Evolutionary conservation across 495 filamentous ascomycete genomes (phyloP).

Genomic region (Hypoxylon crocopeplum): DNA sequence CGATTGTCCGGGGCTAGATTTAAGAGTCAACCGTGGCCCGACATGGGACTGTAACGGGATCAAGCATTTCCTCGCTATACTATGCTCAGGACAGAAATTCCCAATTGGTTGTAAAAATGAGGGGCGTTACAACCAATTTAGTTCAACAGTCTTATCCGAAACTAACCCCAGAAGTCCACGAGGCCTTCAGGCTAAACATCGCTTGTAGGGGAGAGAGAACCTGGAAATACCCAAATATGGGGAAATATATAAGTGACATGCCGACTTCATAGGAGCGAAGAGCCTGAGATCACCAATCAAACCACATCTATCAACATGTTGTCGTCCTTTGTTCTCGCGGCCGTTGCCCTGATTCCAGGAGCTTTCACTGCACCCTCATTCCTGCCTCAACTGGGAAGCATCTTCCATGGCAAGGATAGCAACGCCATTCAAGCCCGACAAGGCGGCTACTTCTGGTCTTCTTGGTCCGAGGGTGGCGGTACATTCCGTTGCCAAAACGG

Average conservation of each 20-base stretch:
- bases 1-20: conserved; percentile 30
- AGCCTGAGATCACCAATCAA: not conserved
- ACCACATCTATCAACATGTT: conserved; percentile 45
- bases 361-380: conserved; percentile 48
- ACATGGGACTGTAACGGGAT: not conserved
- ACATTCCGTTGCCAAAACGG: conserved; percentile 61
- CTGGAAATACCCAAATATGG: not conserved
- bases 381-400: conserved; percentile 50
- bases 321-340: conserved; percentile 48
- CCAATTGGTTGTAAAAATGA: conserved; percentile 36
- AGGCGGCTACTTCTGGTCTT: conserved; percentile 65
- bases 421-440: conserved; percentile 44
- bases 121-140: conserved; percentile 33
- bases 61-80: not conserved
- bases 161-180: conserved; percentile 33
- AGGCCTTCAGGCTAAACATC: conserved; percentile 42
- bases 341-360: conserved; percentile 42
- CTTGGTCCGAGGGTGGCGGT: conserved; percentile 64
- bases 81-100: conserved; percentile 6
- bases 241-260: conserved; percentile 25
- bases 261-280: not conserved
- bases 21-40: not conserved
- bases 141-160: conserved; percentile 24
- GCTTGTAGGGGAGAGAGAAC: not conserved
- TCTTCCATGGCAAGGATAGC: conserved; percentile 43